These are phyloP conservation scores for Neocatenulostroma microsporum DNA, from an alignment of 2,329 filamentous ascomycete genomes.

Conservation along the genomic window DNA sequence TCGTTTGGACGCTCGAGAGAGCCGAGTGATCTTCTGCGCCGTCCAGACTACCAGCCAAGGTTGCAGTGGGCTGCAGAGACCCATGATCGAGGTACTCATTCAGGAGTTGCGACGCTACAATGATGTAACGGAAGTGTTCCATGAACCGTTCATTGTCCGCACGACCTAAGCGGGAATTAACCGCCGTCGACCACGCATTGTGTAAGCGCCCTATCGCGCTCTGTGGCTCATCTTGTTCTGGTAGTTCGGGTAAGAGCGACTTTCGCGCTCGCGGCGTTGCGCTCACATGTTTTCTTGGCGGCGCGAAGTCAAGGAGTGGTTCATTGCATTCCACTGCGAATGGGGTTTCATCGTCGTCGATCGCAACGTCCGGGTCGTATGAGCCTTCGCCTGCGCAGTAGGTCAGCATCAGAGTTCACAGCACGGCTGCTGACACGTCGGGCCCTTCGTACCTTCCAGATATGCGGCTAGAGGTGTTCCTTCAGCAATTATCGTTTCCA, in stretches of 20 bases:
- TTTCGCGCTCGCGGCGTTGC: background rate
- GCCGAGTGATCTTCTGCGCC: conserved; percentile 14
- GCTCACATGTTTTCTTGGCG: conserved; percentile 9
- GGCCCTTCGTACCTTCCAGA: conserved; percentile 61
- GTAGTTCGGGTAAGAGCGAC: conserved; percentile 7
- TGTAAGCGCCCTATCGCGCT: conserved; percentile 34
- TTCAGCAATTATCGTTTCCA: conserved; percentile 85
- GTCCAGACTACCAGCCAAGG: conserved; percentile 12
- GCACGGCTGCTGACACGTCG: background rate
- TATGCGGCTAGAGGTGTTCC: conserved; percentile 83
- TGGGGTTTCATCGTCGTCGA: conserved; percentile 9
- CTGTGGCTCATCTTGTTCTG: conserved; percentile 7
- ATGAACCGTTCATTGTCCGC: conserved; percentile 78
- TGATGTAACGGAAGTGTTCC: conserved; percentile 86
- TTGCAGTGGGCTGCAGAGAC: conserved; percentile 27
- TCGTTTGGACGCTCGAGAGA: conserved; percentile 35
- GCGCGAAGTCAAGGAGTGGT: conserved; percentile 12
- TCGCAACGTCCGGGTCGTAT: conserved; percentile 18
- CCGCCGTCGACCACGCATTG: conserved; percentile 47
- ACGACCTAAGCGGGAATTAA: conserved; percentile 64
- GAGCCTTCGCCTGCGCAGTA: conserved; percentile 23
- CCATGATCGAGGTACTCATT: conserved; percentile 53
- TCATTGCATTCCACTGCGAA: background rate
- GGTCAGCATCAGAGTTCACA: conserved; percentile 7
- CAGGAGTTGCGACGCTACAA: conserved; percentile 83